A percentile compares a stretch with the other conserved stretches of the same genome.
These are phyloP conservation scores for Cotoneaster glaucophyllus DNA, from an alignment of 306 rosid genomes.

Conservation along the genomic window DNA sequence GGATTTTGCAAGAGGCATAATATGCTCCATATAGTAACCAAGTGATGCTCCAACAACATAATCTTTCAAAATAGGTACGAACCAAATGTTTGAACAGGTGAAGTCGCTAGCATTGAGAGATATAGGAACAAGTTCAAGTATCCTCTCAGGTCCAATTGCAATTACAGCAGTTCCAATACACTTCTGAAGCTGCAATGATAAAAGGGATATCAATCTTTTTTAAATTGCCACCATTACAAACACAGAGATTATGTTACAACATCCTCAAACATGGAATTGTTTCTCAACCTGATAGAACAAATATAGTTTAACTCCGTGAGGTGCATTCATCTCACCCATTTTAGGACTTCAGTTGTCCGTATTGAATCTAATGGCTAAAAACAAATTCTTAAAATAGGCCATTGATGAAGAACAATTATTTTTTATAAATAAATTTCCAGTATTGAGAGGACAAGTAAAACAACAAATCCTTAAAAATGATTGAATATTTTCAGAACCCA, in stretches of 20 bases:
- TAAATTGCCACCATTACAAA: not conserved
- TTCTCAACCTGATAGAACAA: not conserved
- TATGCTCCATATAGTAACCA: conserved; percentile 56
- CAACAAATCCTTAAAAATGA: not conserved
- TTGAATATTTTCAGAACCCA: not conserved
- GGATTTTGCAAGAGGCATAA: conserved; percentile 81
- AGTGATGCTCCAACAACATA: conserved; percentile 77
- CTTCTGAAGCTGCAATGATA: conserved; percentile 53
- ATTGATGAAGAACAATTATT: not conserved
- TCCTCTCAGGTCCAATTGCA: conserved; percentile 84
- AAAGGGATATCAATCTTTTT: conserved; percentile 4
- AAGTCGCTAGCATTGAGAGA: conserved; percentile 42
- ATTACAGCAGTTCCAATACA: conserved; percentile 80
- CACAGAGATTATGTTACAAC: not conserved
- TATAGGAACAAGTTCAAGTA: conserved; percentile 60
- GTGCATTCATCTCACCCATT: not conserved
- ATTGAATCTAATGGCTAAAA: not conserved
- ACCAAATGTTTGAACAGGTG: conserved; percentile 63
- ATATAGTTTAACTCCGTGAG: not conserved
- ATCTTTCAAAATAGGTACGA: conserved; percentile 64
- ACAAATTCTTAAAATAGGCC: not conserved
- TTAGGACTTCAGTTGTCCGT: not conserved
- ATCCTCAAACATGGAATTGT: not conserved
- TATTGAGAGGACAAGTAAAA: not conserved
- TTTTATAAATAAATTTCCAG: not conserved